phyloP scores from a whole-genome alignment of 345 rosid species.

The Eucalyptus marginata region DNA sequence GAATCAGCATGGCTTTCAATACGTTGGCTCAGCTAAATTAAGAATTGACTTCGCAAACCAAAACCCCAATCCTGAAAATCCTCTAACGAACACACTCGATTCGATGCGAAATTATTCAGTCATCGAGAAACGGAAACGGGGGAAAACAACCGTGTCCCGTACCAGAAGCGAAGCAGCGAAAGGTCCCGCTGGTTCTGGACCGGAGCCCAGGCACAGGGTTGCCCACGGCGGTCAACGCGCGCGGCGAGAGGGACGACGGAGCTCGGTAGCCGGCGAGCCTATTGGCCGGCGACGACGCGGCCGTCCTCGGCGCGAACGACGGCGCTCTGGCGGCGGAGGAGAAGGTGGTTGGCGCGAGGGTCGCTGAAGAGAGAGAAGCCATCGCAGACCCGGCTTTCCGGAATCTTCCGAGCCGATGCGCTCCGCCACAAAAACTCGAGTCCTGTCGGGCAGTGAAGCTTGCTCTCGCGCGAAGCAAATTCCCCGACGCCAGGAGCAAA shows the following conservation, averaged over 20 bases:
- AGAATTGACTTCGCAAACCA: background rate
- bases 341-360: background rate
- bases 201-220: background rate
- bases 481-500: background rate
- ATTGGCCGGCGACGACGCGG: background rate
- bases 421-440: background rate
- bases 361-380: background rate
- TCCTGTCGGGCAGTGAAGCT: background rate
- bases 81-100: background rate
- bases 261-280: background rate
- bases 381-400: background rate
- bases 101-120: background rate
- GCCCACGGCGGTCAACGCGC: background rate
- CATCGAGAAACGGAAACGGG: background rate
- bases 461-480: background rate
- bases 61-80: background rate
- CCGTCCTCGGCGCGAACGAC: background rate
- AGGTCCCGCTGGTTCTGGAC: background rate
- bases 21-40: background rate
- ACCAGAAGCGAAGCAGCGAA: slow-evolving; percentile 31
- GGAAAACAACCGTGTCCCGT: background rate
- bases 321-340: background rate
- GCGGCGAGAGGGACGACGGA: background rate
- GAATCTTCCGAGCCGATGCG: background rate
- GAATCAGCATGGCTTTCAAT: background rate